A percentile compares a stretch with the other conserved stretches of the same genome.
These are phyloP conservation scores for Ogataea siamensis DNA, from an alignment of 805 yeast genomes.

Conservation along the genomic window DNA sequence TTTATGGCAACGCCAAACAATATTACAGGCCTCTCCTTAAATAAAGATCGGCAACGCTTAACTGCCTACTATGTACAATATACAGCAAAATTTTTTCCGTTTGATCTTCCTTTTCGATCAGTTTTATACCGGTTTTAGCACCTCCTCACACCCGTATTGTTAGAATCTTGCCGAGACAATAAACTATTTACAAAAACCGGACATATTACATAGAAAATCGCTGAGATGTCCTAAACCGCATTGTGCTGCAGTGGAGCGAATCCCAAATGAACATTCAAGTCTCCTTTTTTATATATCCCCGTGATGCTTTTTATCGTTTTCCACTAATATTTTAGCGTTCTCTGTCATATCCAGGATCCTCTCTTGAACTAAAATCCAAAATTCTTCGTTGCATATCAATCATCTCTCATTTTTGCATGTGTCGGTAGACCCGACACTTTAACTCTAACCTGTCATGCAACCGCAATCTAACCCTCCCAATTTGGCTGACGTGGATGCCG, in stretches of 20 bases:
- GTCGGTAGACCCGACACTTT: conserved; percentile 7
- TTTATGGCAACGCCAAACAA: background rate
- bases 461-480: conserved; percentile 1
- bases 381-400: no score
- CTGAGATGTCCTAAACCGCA: conserved; percentile 6
- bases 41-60: conserved; percentile 2
- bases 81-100: conserved; percentile 1
- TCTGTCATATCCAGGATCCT: background rate
- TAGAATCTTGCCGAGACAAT: conserved; percentile 9
- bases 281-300: conserved; percentile 5
- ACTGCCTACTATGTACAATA: background rate
- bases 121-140: conserved; percentile 6
- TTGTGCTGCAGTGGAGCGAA: conserved; percentile 3
- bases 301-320: conserved; percentile 4
- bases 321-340: conserved; percentile 1
- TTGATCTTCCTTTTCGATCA: background rate
- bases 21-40: background rate
- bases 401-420: conserved; percentile 2
- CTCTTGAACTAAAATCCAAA: background rate
- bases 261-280: background rate
- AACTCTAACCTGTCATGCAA: conserved; percentile 3
- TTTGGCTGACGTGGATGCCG: conserved; percentile 1
- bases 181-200: background rate
- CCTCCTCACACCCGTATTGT: conserved; percentile 6
- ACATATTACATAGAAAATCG: conserved; percentile 6